Evolutionary conservation across 2,329 filamentous ascomycete species (phyloP), one percentile per base, ranked within the genome.

Genomic region (Ophiostoma novo-ulmi): DNA sequence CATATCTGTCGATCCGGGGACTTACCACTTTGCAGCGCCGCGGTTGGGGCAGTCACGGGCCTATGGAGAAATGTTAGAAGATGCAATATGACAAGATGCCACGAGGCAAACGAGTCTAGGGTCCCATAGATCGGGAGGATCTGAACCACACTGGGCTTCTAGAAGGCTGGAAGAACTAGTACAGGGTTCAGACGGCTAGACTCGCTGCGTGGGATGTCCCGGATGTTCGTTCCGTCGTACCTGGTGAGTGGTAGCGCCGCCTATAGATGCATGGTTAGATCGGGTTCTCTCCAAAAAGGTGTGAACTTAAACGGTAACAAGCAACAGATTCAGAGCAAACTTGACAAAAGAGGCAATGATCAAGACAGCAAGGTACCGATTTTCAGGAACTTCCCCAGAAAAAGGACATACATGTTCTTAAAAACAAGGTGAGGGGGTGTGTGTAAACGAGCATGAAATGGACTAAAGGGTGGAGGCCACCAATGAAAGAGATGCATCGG

Each of bases 41-140:
- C 91, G 91, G 85, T 89, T 92, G 78, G 92, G 92, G 86, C 92
- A 95, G 78, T 94, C 91, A 78, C 91, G 91, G 78, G 91, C 91
- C 91, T 93, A 64, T n/a, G 17, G 22, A 22, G 26, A 64, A 17
- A 64, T 38, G 38, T 41, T 71, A 10, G 74, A 78, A 70, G 76
- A 79, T 72, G 77, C 75, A 75, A 67, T 72, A 71, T 3, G 17
- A 7, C 17, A 35, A 1, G 31, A 4, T 64, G 61, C 41, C n/a
- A 35, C 11, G 39, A 66, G 67, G 31, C 39, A 22, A 55, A 38
- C 36, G 11, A 20, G 17, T 44, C 13, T 22, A 41, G 48, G 14
- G 8, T 5, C 20, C 55, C 41, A 31, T 52, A 39, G 61, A 38
- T 64, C 61, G 5, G 6, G 20, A n/a, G 14, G 31, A 38, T 64